These are phyloP conservation scores for Triangularia verruculosa DNA, from an alignment of 2,329 filamentous ascomycete genomes.

Conservation along the genomic window DNA sequence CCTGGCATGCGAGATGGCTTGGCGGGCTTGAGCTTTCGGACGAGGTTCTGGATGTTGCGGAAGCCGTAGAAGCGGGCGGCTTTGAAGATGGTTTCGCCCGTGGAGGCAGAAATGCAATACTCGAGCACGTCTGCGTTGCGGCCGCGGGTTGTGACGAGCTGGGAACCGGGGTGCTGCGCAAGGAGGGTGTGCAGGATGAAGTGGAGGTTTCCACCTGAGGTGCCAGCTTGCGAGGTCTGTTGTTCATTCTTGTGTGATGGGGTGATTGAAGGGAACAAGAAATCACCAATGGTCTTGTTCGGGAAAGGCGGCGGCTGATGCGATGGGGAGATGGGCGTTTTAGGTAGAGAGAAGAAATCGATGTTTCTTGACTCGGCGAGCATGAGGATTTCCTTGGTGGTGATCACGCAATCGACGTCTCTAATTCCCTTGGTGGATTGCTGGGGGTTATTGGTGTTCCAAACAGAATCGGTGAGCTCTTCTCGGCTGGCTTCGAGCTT, in stretches of 20 bases:
- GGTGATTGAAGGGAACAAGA: conserved; percentile 62
- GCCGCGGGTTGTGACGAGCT: conserved; percentile 68
- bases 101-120: conserved; percentile 62
- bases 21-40: conserved; percentile 83
- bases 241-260: conserved; percentile 27
- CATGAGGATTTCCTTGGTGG: conserved; percentile 89
- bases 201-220: conserved; percentile 85
- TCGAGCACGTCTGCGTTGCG: conserved; percentile 91
- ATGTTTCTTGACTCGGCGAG: conserved; percentile 78
- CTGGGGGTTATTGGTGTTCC: conserved; percentile 54
- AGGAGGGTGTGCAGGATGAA: conserved; percentile 78
- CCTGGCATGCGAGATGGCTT: conserved; percentile 77
- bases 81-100: conserved; percentile 62
- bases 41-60: conserved; percentile 96
- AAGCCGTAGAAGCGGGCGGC: conserved; percentile 95
- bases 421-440: conserved; percentile 58
- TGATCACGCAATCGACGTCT: conserved; percentile 98
- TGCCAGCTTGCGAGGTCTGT: conserved; percentile 60
- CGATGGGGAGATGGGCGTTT: conserved; percentile 40
- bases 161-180: conserved; percentile 66
- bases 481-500: conserved; percentile 93
- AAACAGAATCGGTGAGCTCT: conserved; percentile 80
- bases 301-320: conserved; percentile 61
- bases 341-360: conserved; percentile 69
- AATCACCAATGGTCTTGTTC: conserved; percentile 64